These are phyloP conservation scores for Multifurca ochricompacta DNA, from an alignment of 768 basidiomycete genomes.

Conservation along the genomic window DNA sequence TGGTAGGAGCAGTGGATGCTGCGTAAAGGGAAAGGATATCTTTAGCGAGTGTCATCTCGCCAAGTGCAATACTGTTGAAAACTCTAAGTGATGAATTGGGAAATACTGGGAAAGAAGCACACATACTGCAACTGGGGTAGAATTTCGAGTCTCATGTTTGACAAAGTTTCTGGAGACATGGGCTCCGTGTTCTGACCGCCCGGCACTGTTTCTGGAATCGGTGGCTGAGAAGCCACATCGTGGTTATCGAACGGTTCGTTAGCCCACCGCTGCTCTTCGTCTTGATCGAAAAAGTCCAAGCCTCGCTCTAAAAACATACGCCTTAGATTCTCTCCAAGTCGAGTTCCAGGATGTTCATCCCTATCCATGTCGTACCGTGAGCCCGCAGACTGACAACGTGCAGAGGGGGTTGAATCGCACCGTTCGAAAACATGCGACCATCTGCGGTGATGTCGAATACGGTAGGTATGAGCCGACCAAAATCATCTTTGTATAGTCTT, in stretches of 20 bases:
- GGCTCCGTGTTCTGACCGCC: conserved; percentile 32
- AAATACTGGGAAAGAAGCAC: not conserved
- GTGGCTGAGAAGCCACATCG: conserved; percentile 24
- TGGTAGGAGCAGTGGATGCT: conserved; percentile 25
- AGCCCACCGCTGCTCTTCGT: conserved; percentile 24
- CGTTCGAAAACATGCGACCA: conserved; percentile 63
- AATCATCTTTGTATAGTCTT: conserved; percentile 73
- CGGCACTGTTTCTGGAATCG: conserved; percentile 27
- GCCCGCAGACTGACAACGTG: conserved; percentile 1
- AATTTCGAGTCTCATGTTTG: conserved; percentile 66
- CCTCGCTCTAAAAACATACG: conserved; percentile 72
- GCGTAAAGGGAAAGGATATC: conserved; percentile 61
- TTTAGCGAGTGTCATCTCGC: conserved; percentile 72
- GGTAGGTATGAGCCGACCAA: conserved; percentile 51
- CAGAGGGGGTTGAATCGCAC: conserved; percentile 35
- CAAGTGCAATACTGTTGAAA: conserved; percentile 56
- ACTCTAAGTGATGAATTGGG: not conserved
- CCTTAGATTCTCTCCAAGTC: conserved; percentile 56
- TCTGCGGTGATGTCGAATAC: conserved; percentile 64
- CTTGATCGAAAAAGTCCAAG: conserved; percentile 61
- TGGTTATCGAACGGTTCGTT: conserved; percentile 17
- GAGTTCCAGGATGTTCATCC: conserved; percentile 44
- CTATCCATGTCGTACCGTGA: conserved; percentile 20
- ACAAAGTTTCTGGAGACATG: conserved; percentile 69
- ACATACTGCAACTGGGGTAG: conserved; percentile 68